Conservation (phyloP, 352 stramenopile species). For the Pythium sp. region DNA sequence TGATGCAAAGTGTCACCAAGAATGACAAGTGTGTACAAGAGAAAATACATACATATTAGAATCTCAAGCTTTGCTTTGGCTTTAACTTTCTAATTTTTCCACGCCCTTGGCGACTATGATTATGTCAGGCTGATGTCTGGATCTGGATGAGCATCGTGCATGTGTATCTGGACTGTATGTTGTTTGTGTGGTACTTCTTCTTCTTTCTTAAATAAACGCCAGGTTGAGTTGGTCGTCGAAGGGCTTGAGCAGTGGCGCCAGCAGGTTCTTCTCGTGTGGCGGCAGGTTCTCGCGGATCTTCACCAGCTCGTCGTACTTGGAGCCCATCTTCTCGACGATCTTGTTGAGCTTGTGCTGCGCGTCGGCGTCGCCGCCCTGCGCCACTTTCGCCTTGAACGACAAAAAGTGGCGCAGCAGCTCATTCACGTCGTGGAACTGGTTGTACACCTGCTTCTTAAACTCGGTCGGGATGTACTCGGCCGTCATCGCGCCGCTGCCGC, state of each 20-base stretch:
- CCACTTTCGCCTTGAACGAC: constrained; percentile 73
- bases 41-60: not conserved
- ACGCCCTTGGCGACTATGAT: not conserved
- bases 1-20: not conserved
- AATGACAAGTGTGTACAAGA: not conserved
- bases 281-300: constrained; percentile 79
- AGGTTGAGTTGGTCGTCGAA: constrained; percentile 88
- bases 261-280: constrained; percentile 78
- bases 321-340: constrained; percentile 86
- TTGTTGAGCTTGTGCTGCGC: constrained; percentile 76
- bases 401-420: constrained; percentile 83
- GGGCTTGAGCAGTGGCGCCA: constrained; percentile 79
- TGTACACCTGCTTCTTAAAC: constrained; percentile 87
- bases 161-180: not conserved
- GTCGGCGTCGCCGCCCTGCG: constrained; percentile 49
- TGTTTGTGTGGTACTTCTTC: not conserved
- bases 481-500: constrained; percentile 45
- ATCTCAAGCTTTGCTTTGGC: not conserved
- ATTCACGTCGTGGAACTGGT: constrained; percentile 82
- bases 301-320: constrained; percentile 85
- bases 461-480: constrained; percentile 80
- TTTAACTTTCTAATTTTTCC: not conserved
- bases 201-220: constrained; percentile 69
- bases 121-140: not conserved
- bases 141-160: not conserved